Percentiles rank a stretch among this genome's conserved stretches.
These are phyloP conservation scores for Volvox carteri DNA, from an alignment of 163 green algal species.

Conservation along the genomic window DNA sequence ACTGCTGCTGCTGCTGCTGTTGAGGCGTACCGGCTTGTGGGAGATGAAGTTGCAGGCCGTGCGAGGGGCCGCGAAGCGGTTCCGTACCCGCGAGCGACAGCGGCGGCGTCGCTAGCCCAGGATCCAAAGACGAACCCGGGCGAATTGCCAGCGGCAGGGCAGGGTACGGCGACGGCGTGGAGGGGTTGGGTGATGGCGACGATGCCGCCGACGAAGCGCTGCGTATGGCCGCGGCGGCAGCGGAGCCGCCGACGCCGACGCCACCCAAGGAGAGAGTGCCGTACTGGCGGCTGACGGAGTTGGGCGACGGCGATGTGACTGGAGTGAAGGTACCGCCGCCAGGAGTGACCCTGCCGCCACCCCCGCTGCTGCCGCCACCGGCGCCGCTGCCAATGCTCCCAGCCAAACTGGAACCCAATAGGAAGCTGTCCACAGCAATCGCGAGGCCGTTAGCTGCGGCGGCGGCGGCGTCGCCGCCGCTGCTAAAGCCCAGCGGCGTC, in stretches of 20 bases:
- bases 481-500: neutral
- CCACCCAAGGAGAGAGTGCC: neutral
- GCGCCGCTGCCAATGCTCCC: neutral
- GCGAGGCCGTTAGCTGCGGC: neutral
- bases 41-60: neutral
- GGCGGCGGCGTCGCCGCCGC: neutral
- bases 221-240: neutral
- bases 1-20: constrained; percentile 25
- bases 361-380: neutral
- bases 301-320: neutral
- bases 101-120: constrained; percentile 19
- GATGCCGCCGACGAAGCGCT: neutral
- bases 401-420: neutral
- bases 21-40: neutral
- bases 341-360: too few relatives aligned
- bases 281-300: neutral
- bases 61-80: neutral
- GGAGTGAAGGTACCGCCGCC: neutral
- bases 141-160: constrained; percentile 21
- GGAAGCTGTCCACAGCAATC: neutral
- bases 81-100: constrained; percentile 41
- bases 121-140: constrained; percentile 41
- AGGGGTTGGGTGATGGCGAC: constrained; percentile 16
- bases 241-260: neutral
- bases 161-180: neutral